Evolutionary conservation across 169 alveolate genomes (phyloP).

Genomic region (Cryptosporidium parvum): DNA sequence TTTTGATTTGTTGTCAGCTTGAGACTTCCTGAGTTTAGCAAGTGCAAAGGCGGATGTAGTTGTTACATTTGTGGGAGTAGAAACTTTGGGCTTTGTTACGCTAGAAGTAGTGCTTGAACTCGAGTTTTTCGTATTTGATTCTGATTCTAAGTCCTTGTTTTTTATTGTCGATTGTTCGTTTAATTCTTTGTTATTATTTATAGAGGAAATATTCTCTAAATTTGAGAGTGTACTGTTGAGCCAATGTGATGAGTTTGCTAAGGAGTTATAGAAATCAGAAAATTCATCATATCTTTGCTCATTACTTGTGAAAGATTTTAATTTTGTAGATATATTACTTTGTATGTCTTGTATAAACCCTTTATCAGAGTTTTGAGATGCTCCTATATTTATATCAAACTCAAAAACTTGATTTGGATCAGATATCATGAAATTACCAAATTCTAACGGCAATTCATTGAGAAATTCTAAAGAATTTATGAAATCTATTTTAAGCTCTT

Average conservation of each 20-base stretch:
- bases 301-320: constrained; percentile 3
- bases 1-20: constrained; percentile 36
- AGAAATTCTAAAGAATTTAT: constrained; percentile 39
- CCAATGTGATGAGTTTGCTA: background rate
- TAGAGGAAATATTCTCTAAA: background rate
- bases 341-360: constrained; percentile 13
- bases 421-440: constrained; percentile 47
- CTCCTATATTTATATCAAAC: background rate
- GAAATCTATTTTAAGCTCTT: background rate
- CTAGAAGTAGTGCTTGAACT: background rate
- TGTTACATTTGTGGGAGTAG: background rate
- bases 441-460: background rate
- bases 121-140: background rate
- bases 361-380: background rate
- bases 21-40: constrained; percentile 64
- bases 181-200: background rate
- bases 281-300: constrained; percentile 20
- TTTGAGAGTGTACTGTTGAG: background rate
- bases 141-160: constrained; percentile 1
- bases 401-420: constrained; percentile 22
- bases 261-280: constrained; percentile 19
- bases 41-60: constrained; percentile 50
- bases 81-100: background rate
- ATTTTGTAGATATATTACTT: background rate
- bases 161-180: background rate